Base-by-base conservation (phyloP, 106 monocot species). In the Dioscorea alata region DNA sequence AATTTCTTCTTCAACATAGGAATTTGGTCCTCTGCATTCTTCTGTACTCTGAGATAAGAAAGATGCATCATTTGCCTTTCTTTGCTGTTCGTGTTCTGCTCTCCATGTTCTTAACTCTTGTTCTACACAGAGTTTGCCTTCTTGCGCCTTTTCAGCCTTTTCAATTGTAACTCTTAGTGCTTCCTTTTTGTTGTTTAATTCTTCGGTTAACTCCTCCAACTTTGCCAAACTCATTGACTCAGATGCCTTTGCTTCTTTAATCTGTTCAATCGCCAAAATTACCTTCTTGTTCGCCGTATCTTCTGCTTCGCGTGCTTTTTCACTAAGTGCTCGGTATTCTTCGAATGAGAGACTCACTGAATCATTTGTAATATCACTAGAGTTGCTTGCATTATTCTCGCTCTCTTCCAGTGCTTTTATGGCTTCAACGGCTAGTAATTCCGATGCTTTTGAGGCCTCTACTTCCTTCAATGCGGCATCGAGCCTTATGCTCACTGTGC, bases 91-190 rank as follows among this genome's bases (percentile, higher is more conserved):
- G 35, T 80, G 42, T 18, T 74, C 87, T 7, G 72, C 71, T 78
- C 87, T 84, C 87, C 87, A 81, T 25, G 66, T 84, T 68, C 87
- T 71, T 59, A 88, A 59, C 59, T 88, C 87, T 64, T 84, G 80
- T 63, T 84, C 87, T 19, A 48, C 77, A 60, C 59, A 75, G 56
- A 88, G 57, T 58, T 88, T 88, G 49, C 80, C 84, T 59, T 81
- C 72, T 35, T 78, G 64, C 1, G 80, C 80, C 25, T 53, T 68
- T 21, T 80, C 74, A 10, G 74, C 74, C 49, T 58, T 70, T 66
- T 84, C 78, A n/a, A 23, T 21, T 68, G 87, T 78, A 23, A 54
- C 54, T 69, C 67, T 72, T 48, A 88, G 42, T 19, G 63, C 65
- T 58, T 78, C 81, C 69, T 64, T 84, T 61, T 64, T 78, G 33